Percentiles rank a stretch among this genome's conserved stretches.
Evolutionary conservation across 2,329 filamentous ascomycete species (phyloP).

Genomic region (Cordyceps cicadae): DNA sequence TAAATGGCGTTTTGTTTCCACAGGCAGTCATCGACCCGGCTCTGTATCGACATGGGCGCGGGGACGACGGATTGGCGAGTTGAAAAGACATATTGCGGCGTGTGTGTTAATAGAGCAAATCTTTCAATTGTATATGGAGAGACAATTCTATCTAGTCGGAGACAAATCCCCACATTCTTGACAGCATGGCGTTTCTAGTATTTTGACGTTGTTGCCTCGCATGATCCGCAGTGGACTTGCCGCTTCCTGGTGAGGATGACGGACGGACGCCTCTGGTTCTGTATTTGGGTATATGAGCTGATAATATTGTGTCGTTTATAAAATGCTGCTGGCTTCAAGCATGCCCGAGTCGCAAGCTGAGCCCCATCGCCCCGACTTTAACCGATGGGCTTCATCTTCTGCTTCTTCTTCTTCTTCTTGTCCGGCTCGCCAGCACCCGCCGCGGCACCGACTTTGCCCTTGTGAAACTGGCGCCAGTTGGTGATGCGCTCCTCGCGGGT

Average conservation of each 20-base stretch:
- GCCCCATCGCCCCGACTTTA: slow-evolving; percentile 22
- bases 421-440: slow-evolving; percentile 21
- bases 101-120: slow-evolving; percentile 8
- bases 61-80: not conserved
- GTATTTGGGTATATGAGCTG: slow-evolving; percentile 4
- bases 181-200: not conserved
- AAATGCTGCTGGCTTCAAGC: not conserved
- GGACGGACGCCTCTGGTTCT: not conserved
- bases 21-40: not conserved
- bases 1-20: slow-evolving; percentile 5
- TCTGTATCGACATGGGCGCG: not conserved
- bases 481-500: slow-evolving; percentile 84
- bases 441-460: slow-evolving; percentile 46
- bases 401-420: slow-evolving; percentile 61
- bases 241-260: not conserved
- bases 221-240: not conserved
- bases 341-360: no score
- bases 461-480: slow-evolving; percentile 89
- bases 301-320: not conserved
- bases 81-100: not conserved
- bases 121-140: slow-evolving; percentile 9
- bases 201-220: not conserved
- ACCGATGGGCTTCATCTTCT: slow-evolving; percentile 60
- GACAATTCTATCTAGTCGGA: slow-evolving; percentile 3
- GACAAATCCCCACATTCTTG: slow-evolving; percentile 1